Conservation (phyloP, 1,284 basidiomycete species). For the Vanrija pseudolonga region DNA sequence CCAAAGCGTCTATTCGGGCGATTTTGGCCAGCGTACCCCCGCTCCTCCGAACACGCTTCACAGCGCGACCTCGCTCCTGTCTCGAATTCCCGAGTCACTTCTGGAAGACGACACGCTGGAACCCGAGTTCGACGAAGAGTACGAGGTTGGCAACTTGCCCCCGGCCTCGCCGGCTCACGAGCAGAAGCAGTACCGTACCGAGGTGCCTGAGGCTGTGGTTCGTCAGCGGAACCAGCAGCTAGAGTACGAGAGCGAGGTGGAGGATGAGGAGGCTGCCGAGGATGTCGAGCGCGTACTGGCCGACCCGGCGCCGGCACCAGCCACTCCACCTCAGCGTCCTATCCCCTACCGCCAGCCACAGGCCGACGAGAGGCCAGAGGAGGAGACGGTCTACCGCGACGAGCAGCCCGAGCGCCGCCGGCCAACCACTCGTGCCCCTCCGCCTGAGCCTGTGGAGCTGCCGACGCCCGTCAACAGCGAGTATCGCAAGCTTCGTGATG, state of each 20-base stretch:
- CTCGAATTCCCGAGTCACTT: constrained; percentile 25
- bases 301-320: background rate
- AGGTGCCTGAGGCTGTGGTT: background rate
- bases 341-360: background rate
- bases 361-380: too few relatives aligned
- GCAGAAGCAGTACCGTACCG: background rate
- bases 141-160: constrained; percentile 37
- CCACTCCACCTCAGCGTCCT: background rate
- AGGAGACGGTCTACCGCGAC: background rate
- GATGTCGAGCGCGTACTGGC: constrained; percentile 7
- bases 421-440: background rate
- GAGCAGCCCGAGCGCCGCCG: background rate
- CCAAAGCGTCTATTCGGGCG: constrained; percentile 33
- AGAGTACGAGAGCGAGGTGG: constrained; percentile 2
- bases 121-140: constrained; percentile 40
- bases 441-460: constrained; percentile 29
- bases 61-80: background rate
- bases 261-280: constrained; percentile 20
- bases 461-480: constrained; percentile 42
- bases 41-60: constrained; percentile 34
- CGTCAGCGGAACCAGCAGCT: background rate
- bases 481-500: background rate
- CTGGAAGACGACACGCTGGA: constrained; percentile 27
- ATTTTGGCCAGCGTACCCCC: constrained; percentile 19
- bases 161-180: constrained; percentile 32